These are phyloP conservation scores for Ashbya aceris DNA, from an alignment of 1,139 yeast genomes.

Conservation along the genomic window DNA sequence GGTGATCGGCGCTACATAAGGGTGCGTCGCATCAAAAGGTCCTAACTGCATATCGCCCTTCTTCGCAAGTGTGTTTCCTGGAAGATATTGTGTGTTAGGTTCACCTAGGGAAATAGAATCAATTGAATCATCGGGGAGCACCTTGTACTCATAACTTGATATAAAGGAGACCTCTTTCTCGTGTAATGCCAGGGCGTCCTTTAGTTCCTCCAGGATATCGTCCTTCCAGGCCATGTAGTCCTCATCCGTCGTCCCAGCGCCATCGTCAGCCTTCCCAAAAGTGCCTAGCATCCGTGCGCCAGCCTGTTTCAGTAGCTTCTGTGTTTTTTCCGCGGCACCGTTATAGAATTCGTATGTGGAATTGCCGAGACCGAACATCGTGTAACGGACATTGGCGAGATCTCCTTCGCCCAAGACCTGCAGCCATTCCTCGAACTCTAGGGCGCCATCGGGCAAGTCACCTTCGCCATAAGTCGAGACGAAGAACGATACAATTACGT, in stretches of 20 bases:
- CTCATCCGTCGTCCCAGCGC: conserved; percentile 89
- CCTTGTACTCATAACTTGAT: conserved; percentile 51
- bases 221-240: conserved; percentile 94
- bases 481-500: conserved; percentile 52
- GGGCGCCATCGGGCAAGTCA: conserved; percentile 92
- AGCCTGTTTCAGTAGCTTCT: conserved; percentile 39
- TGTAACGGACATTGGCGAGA: conserved; percentile 54
- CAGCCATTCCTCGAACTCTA: conserved; percentile 56
- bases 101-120: conserved; percentile 71
- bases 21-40: conserved; percentile 79
- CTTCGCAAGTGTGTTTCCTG: conserved; percentile 20
- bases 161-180: conserved; percentile 73
- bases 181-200: conserved; percentile 53
- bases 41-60: conserved; percentile 40
- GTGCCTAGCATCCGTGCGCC: conserved; percentile 68
- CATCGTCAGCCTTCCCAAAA: conserved; percentile 90
- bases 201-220: conserved; percentile 54
- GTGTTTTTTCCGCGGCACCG: conserved; percentile 63
- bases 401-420: conserved; percentile 46
- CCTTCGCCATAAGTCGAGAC: conserved; percentile 97
- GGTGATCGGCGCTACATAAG: conserved; percentile 66
- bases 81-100: conserved; percentile 59
- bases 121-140: conserved; percentile 30
- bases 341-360: conserved; percentile 88
- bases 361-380: conserved; percentile 87